phyloP scores from a whole-genome alignment of 768 basidiomycete genomes.

The Plicaturopsis crispa region DNA sequence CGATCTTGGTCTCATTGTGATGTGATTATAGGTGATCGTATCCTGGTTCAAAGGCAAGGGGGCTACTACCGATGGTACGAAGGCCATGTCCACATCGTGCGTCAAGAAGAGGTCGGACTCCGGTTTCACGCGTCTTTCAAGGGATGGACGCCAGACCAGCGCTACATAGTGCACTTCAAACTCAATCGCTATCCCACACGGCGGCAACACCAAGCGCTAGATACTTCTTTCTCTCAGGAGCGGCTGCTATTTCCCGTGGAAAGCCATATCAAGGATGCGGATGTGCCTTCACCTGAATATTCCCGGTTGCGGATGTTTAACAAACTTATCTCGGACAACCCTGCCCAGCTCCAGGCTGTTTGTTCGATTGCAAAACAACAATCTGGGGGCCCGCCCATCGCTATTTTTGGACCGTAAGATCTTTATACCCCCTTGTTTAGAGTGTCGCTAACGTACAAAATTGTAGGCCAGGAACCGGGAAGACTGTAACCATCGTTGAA shows the following conservation, averaged over 20 bases:
- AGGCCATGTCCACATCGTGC: conserved; percentile 42
- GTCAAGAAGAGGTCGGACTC: conserved; percentile 33
- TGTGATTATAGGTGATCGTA: conserved; percentile 27
- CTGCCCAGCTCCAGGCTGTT: conserved; percentile 44
- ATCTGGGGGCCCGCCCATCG: conserved; percentile 44
- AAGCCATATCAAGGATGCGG: conserved; percentile 16
- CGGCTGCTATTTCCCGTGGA: conserved; percentile 42
- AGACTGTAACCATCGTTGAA: conserved; percentile 60
- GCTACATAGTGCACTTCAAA: conserved; percentile 48
- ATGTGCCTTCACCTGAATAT: conserved; percentile 1
- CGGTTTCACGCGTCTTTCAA: conserved; percentile 37
- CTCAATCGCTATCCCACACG: conserved; percentile 46
- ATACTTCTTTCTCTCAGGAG: conserved; percentile 25
- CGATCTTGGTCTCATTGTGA: conserved; percentile 13
- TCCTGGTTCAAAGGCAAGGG: conserved; percentile 15
- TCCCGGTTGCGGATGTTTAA: conserved; percentile 16
- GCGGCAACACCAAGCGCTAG: conserved; percentile 48
- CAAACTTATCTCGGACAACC: conserved; percentile 28
- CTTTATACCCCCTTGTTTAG: background rate
- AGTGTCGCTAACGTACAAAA: background rate
- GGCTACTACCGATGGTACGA: conserved; percentile 20
- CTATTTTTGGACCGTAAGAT: conserved; percentile 60
- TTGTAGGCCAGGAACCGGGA: conserved; percentile 63
- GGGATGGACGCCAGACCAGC: conserved; percentile 11
- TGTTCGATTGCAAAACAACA: conserved; percentile 36